These are phyloP conservation scores for Trichoderma erinaceum DNA, from an alignment of 495 filamentous ascomycete genomes.

Conservation along the genomic window DNA sequence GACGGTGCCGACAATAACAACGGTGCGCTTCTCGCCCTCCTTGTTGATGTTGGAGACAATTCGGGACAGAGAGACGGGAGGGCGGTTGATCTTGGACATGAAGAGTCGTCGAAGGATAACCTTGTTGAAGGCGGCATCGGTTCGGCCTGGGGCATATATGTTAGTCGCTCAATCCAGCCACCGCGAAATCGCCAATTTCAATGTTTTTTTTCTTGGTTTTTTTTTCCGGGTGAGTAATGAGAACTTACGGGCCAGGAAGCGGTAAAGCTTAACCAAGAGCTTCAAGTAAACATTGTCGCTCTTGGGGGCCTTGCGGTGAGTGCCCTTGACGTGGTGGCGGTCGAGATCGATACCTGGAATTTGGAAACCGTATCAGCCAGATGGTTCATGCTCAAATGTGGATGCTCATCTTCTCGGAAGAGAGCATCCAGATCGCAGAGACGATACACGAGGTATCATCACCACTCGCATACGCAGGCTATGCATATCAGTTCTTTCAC, in stretches of 20 bases:
- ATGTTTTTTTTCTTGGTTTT: neutral
- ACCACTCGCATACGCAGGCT: slow-evolving; percentile 16
- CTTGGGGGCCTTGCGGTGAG: slow-evolving; percentile 91
- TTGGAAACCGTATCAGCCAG: slow-evolving; percentile 46
- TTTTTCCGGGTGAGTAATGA: neutral
- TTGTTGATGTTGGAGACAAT: slow-evolving; percentile 68
- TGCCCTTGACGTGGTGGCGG: slow-evolving; percentile 79
- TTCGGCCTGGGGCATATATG: slow-evolving; percentile 61
- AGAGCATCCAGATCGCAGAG: slow-evolving; percentile 4
- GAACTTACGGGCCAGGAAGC: slow-evolving; percentile 90
- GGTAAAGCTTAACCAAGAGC: slow-evolving; percentile 97
- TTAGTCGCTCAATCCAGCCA: neutral
- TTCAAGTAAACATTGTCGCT: slow-evolving; percentile 97
- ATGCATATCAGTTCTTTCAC: slow-evolving; percentile 11
- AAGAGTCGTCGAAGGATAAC: slow-evolving; percentile 92
- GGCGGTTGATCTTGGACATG: slow-evolving; percentile 95
- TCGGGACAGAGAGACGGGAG: slow-evolving; percentile 86
- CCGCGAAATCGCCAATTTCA: neutral
- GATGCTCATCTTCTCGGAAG: slow-evolving; percentile 15
- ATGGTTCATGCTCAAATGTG: slow-evolving; percentile 41
- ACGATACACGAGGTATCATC: slow-evolving; percentile 1
- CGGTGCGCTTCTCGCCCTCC: slow-evolving; percentile 71
- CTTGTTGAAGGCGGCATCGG: slow-evolving; percentile 95
- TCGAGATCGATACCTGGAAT: slow-evolving; percentile 61
- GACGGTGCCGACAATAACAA: slow-evolving; percentile 87